Evolutionary conservation across 1,284 basidiomycete species (phyloP), one percentile per base, ranked within the genome.

Genomic region (Ganoderma boninense): DNA sequence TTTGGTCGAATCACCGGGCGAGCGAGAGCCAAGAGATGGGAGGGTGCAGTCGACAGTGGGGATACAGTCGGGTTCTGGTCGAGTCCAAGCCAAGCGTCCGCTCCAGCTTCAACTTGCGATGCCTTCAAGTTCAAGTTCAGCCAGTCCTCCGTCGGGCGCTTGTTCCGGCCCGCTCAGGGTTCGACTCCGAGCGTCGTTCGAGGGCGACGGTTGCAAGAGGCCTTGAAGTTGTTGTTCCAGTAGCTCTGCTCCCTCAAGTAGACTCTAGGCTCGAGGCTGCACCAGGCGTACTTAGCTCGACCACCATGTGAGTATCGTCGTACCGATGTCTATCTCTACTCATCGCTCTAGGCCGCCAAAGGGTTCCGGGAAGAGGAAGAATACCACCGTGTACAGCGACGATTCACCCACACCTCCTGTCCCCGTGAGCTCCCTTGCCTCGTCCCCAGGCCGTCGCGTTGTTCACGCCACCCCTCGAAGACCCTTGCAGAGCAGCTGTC

Each of bases 401-500:
- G 79, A 78, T 64, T 77, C 77, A 2, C 78, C 79, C 0, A 80
- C 76, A 8, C 78, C 79, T n/a, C 76, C 77, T 2, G 75, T 78
- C 1, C 74, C 76, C 2, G 77, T 79, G 26, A 40, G 57, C n/a
- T 69, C 69, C 1, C n/a, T 52, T 18, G 14, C 4, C 40, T 38
- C 54, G 2, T 60, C 44, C 29, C 6, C 14, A 16, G 16, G 1
- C 26, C 14, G 32, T 13, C 38, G 16, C 20, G 38, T 11, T 16
- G 11, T 44, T 11, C 11, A 52, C 52, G 18, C 20, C 8, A 52
- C 20, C 29, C 1, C 11, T 14, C 5, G 68, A 64, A 92, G 90
- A 87, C 87, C 23, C 83, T 94, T 62, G 89, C 89, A 32, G 92
- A 92, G 75, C 88, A 92, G 67, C 81, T 93, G 8, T 94, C 93